phyloP scores from a whole-genome alignment of 306 rosid species.

The Gleditsia sinensis region DNA sequence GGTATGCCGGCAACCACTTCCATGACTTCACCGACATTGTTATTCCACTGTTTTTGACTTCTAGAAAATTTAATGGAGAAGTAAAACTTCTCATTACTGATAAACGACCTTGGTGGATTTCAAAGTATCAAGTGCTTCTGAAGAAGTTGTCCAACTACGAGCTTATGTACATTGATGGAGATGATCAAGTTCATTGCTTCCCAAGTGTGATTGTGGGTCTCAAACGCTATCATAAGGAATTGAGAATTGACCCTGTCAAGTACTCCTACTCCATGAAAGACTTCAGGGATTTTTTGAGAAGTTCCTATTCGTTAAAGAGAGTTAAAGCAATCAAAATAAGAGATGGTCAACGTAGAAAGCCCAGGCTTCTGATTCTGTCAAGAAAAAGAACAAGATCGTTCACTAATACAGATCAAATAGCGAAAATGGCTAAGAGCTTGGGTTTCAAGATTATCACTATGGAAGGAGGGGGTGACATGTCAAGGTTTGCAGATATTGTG shows the following conservation, averaged over 20 bases:
- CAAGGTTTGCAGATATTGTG: constrained; percentile 57
- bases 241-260: constrained; percentile 62
- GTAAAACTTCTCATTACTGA: constrained; percentile 69
- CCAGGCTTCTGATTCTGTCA: constrained; percentile 66
- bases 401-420: constrained; percentile 59
- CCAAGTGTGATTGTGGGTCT: constrained; percentile 70
- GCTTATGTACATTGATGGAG: constrained; percentile 58
- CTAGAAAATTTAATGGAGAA: constrained; percentile 64
- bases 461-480: constrained; percentile 54
- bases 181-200: constrained; percentile 72
- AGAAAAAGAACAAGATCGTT: constrained; percentile 71
- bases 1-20: constrained; percentile 83
- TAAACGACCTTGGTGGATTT: constrained; percentile 49
- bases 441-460: constrained; percentile 60
- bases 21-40: constrained; percentile 81
- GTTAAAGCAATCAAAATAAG: constrained; percentile 44
- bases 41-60: constrained; percentile 72
- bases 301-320: constrained; percentile 56
- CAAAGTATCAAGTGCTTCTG: constrained; percentile 53
- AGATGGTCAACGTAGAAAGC: constrained; percentile 42
- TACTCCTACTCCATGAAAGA: constrained; percentile 65
- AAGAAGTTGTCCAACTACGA: constrained; percentile 61
- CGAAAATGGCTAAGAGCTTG: constrained; percentile 52
- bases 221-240: constrained; percentile 58
- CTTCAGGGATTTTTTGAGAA: constrained; percentile 67